Evolutionary conservation across 306 rosid species (phyloP), one percentile per base, ranked within the genome.

Genomic region (Ceratonia siliqua): DNA sequence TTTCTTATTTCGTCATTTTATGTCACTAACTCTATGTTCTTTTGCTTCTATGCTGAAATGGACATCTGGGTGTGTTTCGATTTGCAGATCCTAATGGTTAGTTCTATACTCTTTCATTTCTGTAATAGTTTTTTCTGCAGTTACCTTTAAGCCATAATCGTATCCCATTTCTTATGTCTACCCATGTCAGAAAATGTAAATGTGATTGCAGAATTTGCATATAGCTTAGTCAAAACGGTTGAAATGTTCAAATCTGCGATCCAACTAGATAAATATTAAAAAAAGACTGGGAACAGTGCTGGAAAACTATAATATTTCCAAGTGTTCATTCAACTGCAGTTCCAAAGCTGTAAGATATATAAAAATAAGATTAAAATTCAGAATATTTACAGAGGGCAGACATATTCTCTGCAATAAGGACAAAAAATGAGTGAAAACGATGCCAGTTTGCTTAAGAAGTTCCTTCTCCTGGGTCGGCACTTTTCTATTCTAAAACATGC

Each of bases 81-180:
- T 14, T 50, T 57, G 53, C 89, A 94, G 98, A 94, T 77, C 98
- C 98, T 46, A 91, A 91, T 83, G 98, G 98, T 94, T 39, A 86
- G 91, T 83, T 64, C 2, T 11, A 15, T 43, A 10, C 5, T 21
- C 38, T 5, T 3, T 21, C 8, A 9, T 21, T 24, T 28, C 11
- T 62, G 14, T 21, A 6, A 0, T 59, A 6, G 22, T 15, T 12
- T 13, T 42, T 4, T n/a, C 33, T 4, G 6, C n/a, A 67, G 24
- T 46, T 77, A 52, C n/a, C 15, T 63, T 81, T 4, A 5, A 43
- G 50, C 21, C 52, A 45, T 57, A 8, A 1, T 8, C 35, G 38
- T 58, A 24, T 30, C 46, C 11, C 68, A 17, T 6, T 61, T 62
- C 20, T 49, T 7, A 50, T 27, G 13, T 41, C 33, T 58, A 8